phyloP scores from a whole-genome alignment of 805 yeast genomes.

The Kuraishia piskuri region DNA sequence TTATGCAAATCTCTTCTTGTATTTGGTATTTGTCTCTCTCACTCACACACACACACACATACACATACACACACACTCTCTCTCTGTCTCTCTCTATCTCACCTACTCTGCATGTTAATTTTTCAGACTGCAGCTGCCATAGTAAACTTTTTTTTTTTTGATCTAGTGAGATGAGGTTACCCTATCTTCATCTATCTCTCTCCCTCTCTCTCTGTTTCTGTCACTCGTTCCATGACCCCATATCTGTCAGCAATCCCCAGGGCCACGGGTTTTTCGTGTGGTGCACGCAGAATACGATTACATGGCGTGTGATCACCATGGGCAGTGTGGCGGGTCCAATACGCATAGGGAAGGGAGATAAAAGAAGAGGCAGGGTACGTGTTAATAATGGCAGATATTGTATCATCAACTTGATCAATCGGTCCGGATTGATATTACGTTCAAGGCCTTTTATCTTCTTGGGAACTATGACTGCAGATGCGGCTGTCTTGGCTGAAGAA shows the following conservation, averaged over 20 bases:
- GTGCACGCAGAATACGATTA: neutral
- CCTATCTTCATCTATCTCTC: neutral
- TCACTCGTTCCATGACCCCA: neutral
- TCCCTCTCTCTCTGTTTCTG: no score
- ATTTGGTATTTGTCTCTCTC: neutral
- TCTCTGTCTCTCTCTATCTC: neutral
- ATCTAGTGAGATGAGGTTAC: slow-evolving; percentile 1
- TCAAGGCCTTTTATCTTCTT: neutral
- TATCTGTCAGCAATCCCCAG: neutral
- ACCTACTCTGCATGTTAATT: neutral
- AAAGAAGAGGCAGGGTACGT: neutral
- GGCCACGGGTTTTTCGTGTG: neutral
- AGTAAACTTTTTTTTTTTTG: neutral
- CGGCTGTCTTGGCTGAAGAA: slow-evolving; percentile 8
- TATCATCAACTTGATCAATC: neutral
- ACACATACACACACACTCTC: no score
- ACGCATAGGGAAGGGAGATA: neutral
- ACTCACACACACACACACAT: no score
- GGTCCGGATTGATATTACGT: neutral
- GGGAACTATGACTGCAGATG: slow-evolving; percentile 2
- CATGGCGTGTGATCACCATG: neutral
- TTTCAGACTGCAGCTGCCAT: neutral
- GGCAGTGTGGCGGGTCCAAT: neutral
- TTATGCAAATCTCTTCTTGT: neutral
- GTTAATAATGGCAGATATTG: neutral